Conservation (phyloP, 1,139 yeast genomes). For the Candida neerlandica region DNA sequence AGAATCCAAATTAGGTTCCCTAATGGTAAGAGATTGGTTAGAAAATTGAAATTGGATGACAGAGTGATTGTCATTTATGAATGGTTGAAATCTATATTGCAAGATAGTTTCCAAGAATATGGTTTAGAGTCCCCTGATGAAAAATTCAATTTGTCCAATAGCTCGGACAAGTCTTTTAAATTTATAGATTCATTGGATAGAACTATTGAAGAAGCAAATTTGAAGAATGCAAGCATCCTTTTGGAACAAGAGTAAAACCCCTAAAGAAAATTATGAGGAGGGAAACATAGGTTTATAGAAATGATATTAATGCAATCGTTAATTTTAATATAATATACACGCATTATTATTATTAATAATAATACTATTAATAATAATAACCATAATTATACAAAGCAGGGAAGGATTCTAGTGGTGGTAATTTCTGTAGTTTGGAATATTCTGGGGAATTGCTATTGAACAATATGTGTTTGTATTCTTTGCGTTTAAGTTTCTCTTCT, state of each 20-base stretch:
- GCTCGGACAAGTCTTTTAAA: conserved; percentile 68
- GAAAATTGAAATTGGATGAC: conserved; percentile 63
- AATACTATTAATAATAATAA: not conserved
- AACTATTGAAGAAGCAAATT: conserved; percentile 73
- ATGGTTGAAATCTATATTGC: conserved; percentile 60
- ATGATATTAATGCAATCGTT: not conserved
- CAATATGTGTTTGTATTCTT: conserved; percentile 15
- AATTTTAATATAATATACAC: not conserved
- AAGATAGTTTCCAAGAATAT: conserved; percentile 49
- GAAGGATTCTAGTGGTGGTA: conserved; percentile 32
- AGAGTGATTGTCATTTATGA: conserved; percentile 44
- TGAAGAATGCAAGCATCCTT: conserved; percentile 79
- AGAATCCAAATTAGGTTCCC: conserved; percentile 87
- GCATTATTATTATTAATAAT: not conserved
- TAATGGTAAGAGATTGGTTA: conserved; percentile 81
- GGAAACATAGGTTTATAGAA: not conserved
- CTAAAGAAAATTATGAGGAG: not conserved
- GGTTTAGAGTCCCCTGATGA: conserved; percentile 41
- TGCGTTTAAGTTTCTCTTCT: conserved; percentile 13
- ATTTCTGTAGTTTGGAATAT: conserved; percentile 8
- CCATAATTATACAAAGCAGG: conserved; percentile 15
- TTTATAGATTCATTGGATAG: conserved; percentile 59
- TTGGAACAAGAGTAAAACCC: conserved; percentile 52
- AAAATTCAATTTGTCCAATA: conserved; percentile 52
- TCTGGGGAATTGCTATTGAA: not conserved